Base-by-base conservation (phyloP, 768 basidiomycete genomes). In the Boletales sp. region DNA sequence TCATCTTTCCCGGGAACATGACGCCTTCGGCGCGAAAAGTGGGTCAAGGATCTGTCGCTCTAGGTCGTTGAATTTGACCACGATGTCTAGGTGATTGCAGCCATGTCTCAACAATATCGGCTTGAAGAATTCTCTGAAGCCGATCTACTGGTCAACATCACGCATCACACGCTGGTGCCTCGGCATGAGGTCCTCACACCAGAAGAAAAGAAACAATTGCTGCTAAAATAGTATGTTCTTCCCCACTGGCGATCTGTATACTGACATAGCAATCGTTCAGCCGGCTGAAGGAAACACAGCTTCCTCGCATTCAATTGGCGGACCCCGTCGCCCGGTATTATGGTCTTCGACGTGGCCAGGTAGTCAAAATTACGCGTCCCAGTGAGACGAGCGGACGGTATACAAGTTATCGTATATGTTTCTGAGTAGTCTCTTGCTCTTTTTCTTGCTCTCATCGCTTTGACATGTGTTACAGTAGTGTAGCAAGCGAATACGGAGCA, bases 291-390 rank as follows among this genome's bases (percentile, higher is more conserved):
- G 97, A 98, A 66, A 97, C 95, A 2, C 97, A 99, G 64, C 77
- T 99, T 48, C 97, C 97, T 42, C 90, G 97, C 19, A 98, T 99
- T 55, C 94, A 97, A 71, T 70, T 97, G 38, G 84, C 87, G 24
- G 97, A 99, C 69, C 97, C 97, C 10, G 95, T 99, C n/a, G 93
- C 97, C 37, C 83, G 94, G 51, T 98, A 99, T 69, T 99, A 97
- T 73, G 97, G 97, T 45, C 81, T 99, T 50, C 81, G 84, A 60
- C 82, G 97, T 43, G 94, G 95, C 24, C 92, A 95, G 68, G 97
- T 99, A 41, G 97, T 99, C 70, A 97, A 97, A 76, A 98, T 99
- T 61, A 97, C 89, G 52, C 77, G 97, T 61, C 90, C 94, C 24
- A 94, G 90, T 70, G 97, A 98, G 76, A 99, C 97, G 15, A 90